Base-by-base conservation (phyloP, 169 alveolate species). In the Plasmodium gonderi region DNA sequence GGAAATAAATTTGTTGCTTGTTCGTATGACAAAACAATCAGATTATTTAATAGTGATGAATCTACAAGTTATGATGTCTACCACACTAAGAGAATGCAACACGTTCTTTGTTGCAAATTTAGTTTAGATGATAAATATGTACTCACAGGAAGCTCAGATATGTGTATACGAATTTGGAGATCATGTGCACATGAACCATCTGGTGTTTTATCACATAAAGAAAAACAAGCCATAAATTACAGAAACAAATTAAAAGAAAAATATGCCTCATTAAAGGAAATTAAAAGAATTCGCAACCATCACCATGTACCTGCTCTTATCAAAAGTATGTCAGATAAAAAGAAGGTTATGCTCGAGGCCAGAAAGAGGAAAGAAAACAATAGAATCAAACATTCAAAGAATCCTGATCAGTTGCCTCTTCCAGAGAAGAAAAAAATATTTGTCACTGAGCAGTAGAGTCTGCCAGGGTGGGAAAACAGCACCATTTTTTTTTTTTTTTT, bases 1-100 rank as follows among this genome's bases (percentile, higher is more conserved):
- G 99, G 99, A 0, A 95, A 97, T 51, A 99, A 99, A 90, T 98
- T 99, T 91, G 99, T 98, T 47, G 99, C 99, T 8, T 99, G 99
- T 12, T 97, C 99, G 20, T 98, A 97, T 91, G 99, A 99, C 95
- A 97, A 98, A 91, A 98, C 99, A 2, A 95, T 99, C n/a, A 94
- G 99, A 79, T 97, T 99, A 14, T 99, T 98, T 92, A 96, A 96
- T 69, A 93, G 95, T 44, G 96, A 97, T 64, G 98, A 97, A 60
- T 99, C 99, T 38, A 95, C 91, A 54, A 97, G 99, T 76, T 96
- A 98, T 93, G 99, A 99, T 94, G 99, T 99, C 47, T 99, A 99
- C 95, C 99, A 98, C 90, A 97, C 99, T 33, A 96, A 97, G 94
- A 96, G 99, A 90, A 99, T 99, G 99, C 99, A 99, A 85, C 96